Evolutionary conservation across 441 rosid species (phyloP), one percentile per base, ranked within the genome.

Genomic region (Arabidopsis lyrata): DNA sequence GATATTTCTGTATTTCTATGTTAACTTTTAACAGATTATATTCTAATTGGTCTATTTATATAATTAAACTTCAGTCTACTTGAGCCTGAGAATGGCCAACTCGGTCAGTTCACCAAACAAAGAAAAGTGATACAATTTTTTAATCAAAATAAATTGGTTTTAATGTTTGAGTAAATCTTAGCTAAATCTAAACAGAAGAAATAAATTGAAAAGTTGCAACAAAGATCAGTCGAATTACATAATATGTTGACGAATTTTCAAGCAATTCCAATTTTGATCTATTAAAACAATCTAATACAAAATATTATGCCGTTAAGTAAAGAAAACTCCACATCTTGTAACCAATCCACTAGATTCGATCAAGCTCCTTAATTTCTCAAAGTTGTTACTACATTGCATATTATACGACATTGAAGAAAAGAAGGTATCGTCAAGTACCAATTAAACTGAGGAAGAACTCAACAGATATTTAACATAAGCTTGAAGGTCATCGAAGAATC

Each of bases 351-450:
- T n/a, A 62, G 29, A 47, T 68, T 63, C 70, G 44, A 59, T 38
- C 45, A 75, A 60, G 49, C 39, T 60, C 63, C 47, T 60, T 24
- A 60, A 52, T 75, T 8, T 61, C 74, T 53, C 50, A 68, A 54
- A 50, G 3, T 13, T 49, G 41, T 42, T 32, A 74, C 22, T 67
- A 75, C 68, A 60, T 52, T 41, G 68, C 63, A 75, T 31, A 58
- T 66, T 15, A 58, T 18, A 66, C 29, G 67, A 64, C 39, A 42
- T 3, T 31, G 13, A 73, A 47, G 65, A 57, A 57, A 35, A 42
- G 6, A 53, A 61, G 34, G 11, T 3, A 54, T 75, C 8, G 68
- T 54, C 78, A 59, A 69, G 35, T 20, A 68, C 22, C 32, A 32
- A 35, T 24, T 22, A 42, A 66, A 55, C 61, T 49, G 34, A 61